These are phyloP conservation scores for Penicillium sp. DNA, from an alignment of 2,329 filamentous ascomycete species.

Conservation along the genomic window DNA sequence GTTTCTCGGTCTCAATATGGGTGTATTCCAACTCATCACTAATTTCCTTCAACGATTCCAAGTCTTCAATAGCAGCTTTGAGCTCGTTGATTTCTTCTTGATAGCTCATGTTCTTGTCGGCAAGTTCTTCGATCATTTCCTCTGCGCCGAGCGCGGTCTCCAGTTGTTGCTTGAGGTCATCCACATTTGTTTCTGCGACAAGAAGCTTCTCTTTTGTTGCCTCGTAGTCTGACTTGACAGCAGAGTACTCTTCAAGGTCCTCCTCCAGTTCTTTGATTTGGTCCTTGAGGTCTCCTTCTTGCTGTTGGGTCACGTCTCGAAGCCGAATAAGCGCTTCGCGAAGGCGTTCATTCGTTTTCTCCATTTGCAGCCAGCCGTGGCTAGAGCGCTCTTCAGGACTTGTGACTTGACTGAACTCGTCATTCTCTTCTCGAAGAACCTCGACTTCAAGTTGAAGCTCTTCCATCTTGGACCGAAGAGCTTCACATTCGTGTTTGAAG, in stretches of 20 bases:
- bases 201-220: conserved; percentile 69
- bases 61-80: conserved; percentile 75
- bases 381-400: conserved; percentile 82
- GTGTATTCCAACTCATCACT: conserved; percentile 93
- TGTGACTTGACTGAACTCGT: conserved; percentile 79
- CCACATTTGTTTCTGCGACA: conserved; percentile 69
- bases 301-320: conserved; percentile 81
- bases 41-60: conserved; percentile 85
- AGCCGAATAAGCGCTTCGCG: conserved; percentile 80
- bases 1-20: conserved; percentile 87
- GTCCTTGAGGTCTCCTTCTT: conserved; percentile 73
- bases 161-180: conserved; percentile 85
- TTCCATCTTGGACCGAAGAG: conserved; percentile 70
- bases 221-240: conserved; percentile 67
- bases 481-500: conserved; percentile 74
- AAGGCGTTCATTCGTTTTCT: conserved; percentile 82
- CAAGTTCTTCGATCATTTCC: conserved; percentile 89
- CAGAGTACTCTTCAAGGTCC: conserved; percentile 66
- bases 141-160: conserved; percentile 85
- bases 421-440: conserved; percentile 80
- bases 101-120: conserved; percentile 79
- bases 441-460: conserved; percentile 87
- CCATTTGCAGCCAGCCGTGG: conserved; percentile 86
- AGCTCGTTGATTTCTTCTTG: conserved; percentile 81
- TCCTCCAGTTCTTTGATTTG: conserved; percentile 72